Conservation (phyloP, 2,329 filamentous ascomycete genomes). For the Trichoderma polysporum region DNA sequence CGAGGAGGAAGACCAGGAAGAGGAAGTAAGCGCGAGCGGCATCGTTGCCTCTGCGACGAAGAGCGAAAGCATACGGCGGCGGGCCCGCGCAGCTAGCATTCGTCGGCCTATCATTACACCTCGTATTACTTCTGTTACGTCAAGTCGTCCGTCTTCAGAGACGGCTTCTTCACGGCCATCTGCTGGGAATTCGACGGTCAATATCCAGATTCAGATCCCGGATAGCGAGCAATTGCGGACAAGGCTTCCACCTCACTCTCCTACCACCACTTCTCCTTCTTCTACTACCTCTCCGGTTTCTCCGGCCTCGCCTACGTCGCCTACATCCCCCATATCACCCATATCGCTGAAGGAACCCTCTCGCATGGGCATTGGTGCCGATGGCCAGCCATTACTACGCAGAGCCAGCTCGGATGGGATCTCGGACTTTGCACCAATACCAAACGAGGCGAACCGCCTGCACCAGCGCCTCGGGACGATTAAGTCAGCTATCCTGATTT, state of each 20-base stretch:
- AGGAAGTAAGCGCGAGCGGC: conserved; percentile 38
- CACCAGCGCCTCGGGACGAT: conserved; percentile 70
- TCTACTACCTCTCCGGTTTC: conserved; percentile 24
- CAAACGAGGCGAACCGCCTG: conserved; percentile 41
- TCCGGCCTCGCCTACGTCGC: background rate
- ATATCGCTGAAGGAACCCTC: background rate
- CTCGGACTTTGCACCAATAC: conserved; percentile 31
- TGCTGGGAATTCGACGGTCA: conserved; percentile 49
- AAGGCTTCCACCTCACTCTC: conserved; percentile 40
- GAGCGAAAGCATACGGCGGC: conserved; percentile 37
- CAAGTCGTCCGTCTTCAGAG: conserved; percentile 27
- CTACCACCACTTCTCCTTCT: conserved; percentile 38
- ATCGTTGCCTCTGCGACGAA: conserved; percentile 33
- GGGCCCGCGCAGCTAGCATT: conserved; percentile 39
- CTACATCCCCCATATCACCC: background rate
- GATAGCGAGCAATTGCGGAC: conserved; percentile 19
- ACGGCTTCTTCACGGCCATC: conserved; percentile 32
- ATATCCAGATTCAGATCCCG: conserved; percentile 32
- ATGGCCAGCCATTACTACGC: conserved; percentile 27
- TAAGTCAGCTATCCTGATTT: conserved; percentile 91
- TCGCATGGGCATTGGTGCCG: background rate
- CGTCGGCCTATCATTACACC: conserved; percentile 36
- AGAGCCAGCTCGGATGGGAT: conserved; percentile 34
- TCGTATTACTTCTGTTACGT: conserved; percentile 30
- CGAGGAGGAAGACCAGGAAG: conserved; percentile 58